A percentile compares a stretch with the other conserved stretches of the same genome.
phyloP scores from a whole-genome alignment of 306 rosid species.

The Astragalus membranaceus region DNA sequence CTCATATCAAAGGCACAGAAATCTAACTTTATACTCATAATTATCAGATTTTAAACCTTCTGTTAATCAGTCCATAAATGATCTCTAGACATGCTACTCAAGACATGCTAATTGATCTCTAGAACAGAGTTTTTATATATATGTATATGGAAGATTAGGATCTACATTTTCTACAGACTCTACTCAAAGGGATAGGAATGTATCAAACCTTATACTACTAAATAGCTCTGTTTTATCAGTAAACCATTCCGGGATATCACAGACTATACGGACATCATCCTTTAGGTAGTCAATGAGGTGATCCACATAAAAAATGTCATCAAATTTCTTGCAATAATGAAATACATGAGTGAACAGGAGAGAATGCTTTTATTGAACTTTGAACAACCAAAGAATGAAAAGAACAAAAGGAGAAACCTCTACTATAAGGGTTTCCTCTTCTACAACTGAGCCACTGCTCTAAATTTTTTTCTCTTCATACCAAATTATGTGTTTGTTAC shows the following conservation, averaged over 20 bases:
- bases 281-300: slow-evolving; percentile 95
- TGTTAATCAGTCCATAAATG: not conserved
- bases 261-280: slow-evolving; percentile 90
- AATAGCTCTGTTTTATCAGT: no score
- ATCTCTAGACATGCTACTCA: not conserved
- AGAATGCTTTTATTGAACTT: not conserved
- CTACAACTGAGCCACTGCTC: no score
- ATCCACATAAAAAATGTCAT: slow-evolving; percentile 93
- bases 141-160: not conserved
- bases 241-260: slow-evolving; percentile 95
- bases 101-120: not conserved
- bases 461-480: no score
- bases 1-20: no score
- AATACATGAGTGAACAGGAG: not conserved
- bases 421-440: no score
- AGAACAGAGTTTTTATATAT: not conserved
- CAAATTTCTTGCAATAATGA: slow-evolving; percentile 72
- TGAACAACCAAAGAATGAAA: not conserved
- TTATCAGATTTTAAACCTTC: no score
- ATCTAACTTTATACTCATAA: no score
- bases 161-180: no score
- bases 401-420: no score
- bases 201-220: no score
- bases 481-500: no score
- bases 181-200: no score